phyloP scores from a whole-genome alignment of 2,329 filamentous ascomycete genomes.

The Nemania diffusa region DNA sequence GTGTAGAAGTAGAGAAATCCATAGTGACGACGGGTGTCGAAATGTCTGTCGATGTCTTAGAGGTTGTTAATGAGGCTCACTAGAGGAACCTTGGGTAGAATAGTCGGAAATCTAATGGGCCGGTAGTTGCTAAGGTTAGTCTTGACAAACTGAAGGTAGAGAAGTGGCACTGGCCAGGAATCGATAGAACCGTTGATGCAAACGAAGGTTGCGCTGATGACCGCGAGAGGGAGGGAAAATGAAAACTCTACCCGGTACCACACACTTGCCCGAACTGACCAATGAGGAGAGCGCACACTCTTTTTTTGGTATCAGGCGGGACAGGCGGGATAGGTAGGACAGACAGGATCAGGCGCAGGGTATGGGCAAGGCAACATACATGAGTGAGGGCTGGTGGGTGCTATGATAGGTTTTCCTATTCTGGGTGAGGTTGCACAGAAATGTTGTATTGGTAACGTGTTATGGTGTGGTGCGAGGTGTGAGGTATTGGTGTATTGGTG shows the following conservation, averaged over 20 bases:
- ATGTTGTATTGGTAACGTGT: slow-evolving; percentile 2
- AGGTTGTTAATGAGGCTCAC: slow-evolving; percentile 14
- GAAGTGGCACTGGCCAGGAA: slow-evolving; percentile 5
- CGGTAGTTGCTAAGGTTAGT: slow-evolving; percentile 22
- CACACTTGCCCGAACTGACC: slow-evolving; percentile 23
- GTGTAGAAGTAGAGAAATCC: slow-evolving; percentile 55
- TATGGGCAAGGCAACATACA: slow-evolving; percentile 27
- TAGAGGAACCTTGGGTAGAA: not conserved
- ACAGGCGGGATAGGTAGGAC: not conserved
- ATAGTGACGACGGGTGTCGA: slow-evolving; percentile 49
- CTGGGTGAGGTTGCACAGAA: slow-evolving; percentile 7
- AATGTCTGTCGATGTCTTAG: slow-evolving; percentile 8
- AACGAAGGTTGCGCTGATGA: slow-evolving; percentile 20
- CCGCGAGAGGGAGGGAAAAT: slow-evolving; percentile 21
- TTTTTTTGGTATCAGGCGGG: slow-evolving; percentile 25
- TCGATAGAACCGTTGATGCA: slow-evolving; percentile 9
- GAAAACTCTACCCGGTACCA: slow-evolving; percentile 35
- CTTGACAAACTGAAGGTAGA: slow-evolving; percentile 3
- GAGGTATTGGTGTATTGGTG: slow-evolving; percentile 11
- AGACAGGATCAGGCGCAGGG: slow-evolving; percentile 22
- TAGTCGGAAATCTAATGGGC: slow-evolving; percentile 19
- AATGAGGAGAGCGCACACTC: slow-evolving; percentile 33
- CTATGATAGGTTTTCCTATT: slow-evolving; percentile 12
- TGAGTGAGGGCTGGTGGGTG: slow-evolving; percentile 8
- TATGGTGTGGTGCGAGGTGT: slow-evolving; percentile 2